Evolutionary conservation across 1,284 basidiomycete species (phyloP), one percentile per base, ranked within the genome.

Genomic region (Leccinum proliferum): DNA sequence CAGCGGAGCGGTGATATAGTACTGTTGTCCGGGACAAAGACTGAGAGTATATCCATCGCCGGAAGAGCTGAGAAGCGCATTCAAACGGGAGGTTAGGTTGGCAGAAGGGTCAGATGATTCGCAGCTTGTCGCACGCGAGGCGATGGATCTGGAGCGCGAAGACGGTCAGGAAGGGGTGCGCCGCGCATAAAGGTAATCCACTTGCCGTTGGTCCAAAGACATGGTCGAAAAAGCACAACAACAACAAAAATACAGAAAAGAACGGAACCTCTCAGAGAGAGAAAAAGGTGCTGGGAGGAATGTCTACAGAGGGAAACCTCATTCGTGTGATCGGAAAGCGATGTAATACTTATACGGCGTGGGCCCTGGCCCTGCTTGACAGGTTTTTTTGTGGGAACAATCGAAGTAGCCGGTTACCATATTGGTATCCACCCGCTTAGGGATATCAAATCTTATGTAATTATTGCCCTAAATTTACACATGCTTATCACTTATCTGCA

Each of bases 21-120:
- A 93, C 59, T 81, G 76, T 59, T 81, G 75, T 55, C 77, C 75
- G 1, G 85, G 84, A 72, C 92, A 94, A 4, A 94, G 79, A 29
- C 76, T 78, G 18, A 93, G 79, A 14, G 78, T 77, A 69, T 84
- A 92, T 29, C 86, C 87, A 52, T 80, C 70, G 5, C 90, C 89
- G 15, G 87, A 87, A 3, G 83, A 80, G 61, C 81, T 83, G 39
- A 93, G 79, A 29, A 87, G 79, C 0, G 72, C 75, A 71, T 93
- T 92, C 63, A 93, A 75, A 35, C 87, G 85, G 67, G 85, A 81
- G 6, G 87, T 87, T n/a, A 90, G 72, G 1, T 86, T 89, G 67
- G 84, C 81, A 6, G 80, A 75, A 2, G 88, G 86, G 66, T 86
- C 77, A 21, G 86, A 77, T 32, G 79, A 68, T 53, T 82, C 78